Evolutionary conservation across 768 basidiomycete genomes (phyloP), one percentile per base, ranked within the genome.

Genomic region (Kwoniella botswanensis): DNA sequence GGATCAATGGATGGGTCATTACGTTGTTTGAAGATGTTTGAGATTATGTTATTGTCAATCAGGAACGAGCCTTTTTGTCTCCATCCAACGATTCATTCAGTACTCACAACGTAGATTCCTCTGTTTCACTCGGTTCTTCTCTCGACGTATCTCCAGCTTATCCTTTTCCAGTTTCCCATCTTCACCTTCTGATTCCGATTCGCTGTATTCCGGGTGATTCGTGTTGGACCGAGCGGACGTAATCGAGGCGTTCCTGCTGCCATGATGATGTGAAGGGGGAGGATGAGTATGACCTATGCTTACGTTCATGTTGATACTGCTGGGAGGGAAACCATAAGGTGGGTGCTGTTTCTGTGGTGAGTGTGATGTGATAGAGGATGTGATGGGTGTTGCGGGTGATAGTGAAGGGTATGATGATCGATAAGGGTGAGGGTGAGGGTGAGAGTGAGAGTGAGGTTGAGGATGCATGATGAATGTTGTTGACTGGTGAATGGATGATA

Each of bases 51-150:
- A 35, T 7, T 50, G 18, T 29, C 24, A 46, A 29, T 57, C 44
- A 68, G 24, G 67, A 29, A 60, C 50, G 67, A 60, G 52, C 63
- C 44, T 10, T 63, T 52, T 24, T 22, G 21, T 21, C 5, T 24
- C 21, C 24, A 24, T 50, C 24, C n/a, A 11, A 11, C 12, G 18
- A 21, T 18, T 22, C 44, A 35, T 5, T 22, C 13, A 41, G 12
- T 10, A 74, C 77, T 72, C 62, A 78, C 77, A 59, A 52, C 77
- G 50, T 15, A 78, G 61, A 67, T 78, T 78, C 43, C 74, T 67
- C 57, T 78, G 77, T 64, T 78, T 78, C 59, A 78, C 73, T 29
- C 77, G 63, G 60, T 78, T 78, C 71, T 76, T 78, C 67, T 78
- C 74, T 35, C 77, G 22, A 35, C 73, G 73, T 13, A 71, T 55